phyloP scores from a whole-genome alignment of 202 grass and related monocot species.

The Bolboschoenoplectus hybrid region DNA sequence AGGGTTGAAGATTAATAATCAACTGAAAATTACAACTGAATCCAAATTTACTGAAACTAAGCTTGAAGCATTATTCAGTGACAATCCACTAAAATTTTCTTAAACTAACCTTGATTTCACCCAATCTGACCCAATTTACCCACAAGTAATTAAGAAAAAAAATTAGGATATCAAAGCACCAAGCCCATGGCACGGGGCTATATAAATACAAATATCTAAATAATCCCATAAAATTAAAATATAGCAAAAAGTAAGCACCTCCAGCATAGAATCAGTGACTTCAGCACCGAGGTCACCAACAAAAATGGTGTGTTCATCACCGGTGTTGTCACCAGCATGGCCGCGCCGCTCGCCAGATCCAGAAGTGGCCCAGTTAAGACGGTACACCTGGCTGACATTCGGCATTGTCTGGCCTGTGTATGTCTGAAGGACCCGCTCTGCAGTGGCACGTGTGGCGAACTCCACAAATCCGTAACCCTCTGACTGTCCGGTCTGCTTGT shows the following conservation, averaged over 20 bases:
- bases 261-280: constrained; percentile 73
- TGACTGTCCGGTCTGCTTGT: constrained; percentile 78
- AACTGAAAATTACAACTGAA: background rate
- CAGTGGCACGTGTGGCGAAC: constrained; percentile 63
- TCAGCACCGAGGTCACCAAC: constrained; percentile 91
- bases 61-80: background rate
- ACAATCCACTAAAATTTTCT: background rate
- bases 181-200: too few relatives aligned
- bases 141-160: constrained; percentile 1
- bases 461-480: constrained; percentile 96
- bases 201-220: background rate
- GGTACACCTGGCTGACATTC: constrained; percentile 52
- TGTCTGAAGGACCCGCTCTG: constrained; percentile 64
- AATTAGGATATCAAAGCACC: background rate
- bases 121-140: background rate
- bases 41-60: background rate
- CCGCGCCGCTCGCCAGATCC: constrained; percentile 63
- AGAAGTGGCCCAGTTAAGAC: constrained; percentile 85
- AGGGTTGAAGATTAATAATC: background rate
- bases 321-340: constrained; percentile 29
- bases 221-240: background rate
- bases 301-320: constrained; percentile 87
- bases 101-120: constrained; percentile 15
- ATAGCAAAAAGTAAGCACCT: constrained; percentile 16
- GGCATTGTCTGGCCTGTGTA: constrained; percentile 85